phyloP scores from a whole-genome alignment of 345 rosid species.

The Salix koriyanagi region DNA sequence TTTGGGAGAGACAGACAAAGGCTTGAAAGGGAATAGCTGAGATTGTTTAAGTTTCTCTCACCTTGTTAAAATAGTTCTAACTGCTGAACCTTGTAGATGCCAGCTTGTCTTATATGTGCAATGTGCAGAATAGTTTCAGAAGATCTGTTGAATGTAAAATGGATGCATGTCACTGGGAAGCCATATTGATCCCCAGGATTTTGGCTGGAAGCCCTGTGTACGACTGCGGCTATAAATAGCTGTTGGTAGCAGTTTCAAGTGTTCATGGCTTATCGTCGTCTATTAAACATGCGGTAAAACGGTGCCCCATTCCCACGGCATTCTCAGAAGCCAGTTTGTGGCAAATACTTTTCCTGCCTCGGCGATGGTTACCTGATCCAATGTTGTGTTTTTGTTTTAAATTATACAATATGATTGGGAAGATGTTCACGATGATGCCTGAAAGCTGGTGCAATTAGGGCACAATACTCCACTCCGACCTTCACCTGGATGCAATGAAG shows the following conservation, averaged over 20 bases:
- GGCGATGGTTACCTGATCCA: not conserved
- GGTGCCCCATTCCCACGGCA: not conserved
- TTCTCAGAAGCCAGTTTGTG: not conserved
- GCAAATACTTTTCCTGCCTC: not conserved
- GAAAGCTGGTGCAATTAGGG: too few species aligned
- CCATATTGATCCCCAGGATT: not conserved
- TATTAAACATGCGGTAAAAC: not conserved
- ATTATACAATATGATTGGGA: too few species aligned
- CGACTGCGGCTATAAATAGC: not conserved
- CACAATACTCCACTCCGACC: too few species aligned
- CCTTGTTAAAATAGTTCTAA: constrained; percentile 3
- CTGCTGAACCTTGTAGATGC: not conserved
- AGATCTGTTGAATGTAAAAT: not conserved
- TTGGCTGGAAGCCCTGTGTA: not conserved
- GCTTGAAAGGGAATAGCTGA: not conserved
- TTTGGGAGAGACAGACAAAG: constrained; percentile 10
- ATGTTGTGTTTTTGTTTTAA: too few species aligned
- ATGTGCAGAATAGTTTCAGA: constrained; percentile 1
- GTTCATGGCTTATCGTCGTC: not conserved
- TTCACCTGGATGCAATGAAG: too few species aligned
- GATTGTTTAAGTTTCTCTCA: not conserved
- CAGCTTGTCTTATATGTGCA: not conserved
- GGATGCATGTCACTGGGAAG: not conserved
- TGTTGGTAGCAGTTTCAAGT: not conserved
- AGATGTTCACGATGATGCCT: too few species aligned